phyloP scores from a whole-genome alignment of 1,139 yeast genomes.

The Hanseniaspora uvarum region DNA sequence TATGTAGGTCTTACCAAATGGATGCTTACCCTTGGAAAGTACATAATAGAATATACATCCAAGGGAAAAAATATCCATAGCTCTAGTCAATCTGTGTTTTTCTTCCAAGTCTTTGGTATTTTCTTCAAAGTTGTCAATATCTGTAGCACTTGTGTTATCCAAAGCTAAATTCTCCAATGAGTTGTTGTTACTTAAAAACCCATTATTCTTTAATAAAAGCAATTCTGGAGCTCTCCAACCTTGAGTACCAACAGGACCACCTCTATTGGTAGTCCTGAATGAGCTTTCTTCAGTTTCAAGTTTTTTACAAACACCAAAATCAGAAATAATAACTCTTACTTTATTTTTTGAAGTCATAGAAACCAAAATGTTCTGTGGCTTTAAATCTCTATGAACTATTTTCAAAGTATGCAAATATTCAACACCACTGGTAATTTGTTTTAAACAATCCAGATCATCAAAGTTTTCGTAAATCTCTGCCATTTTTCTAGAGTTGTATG shows the following conservation, averaged over 20 bases:
- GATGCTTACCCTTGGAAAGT: slow-evolving; percentile 77
- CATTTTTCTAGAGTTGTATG: slow-evolving; percentile 25
- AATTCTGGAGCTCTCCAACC: slow-evolving; percentile 99
- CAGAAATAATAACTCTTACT: slow-evolving; percentile 72
- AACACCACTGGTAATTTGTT: slow-evolving; percentile 75
- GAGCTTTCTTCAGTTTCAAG: slow-evolving; percentile 87
- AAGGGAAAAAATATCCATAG: slow-evolving; percentile 84
- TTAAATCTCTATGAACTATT: slow-evolving; percentile 89
- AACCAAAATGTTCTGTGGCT: slow-evolving; percentile 89
- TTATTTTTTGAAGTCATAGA: slow-evolving; percentile 49
- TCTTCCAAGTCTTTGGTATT: slow-evolving; percentile 34
- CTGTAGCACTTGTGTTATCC: slow-evolving; percentile 28
- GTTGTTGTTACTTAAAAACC: slow-evolving; percentile 9
- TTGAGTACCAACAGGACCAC: slow-evolving; percentile 81
- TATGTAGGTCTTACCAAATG: slow-evolving; percentile 80
- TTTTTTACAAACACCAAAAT: slow-evolving; percentile 89
- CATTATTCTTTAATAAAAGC: slow-evolving; percentile 36
- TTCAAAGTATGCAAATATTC: slow-evolving; percentile 80
- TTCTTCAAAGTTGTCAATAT: slow-evolving; percentile 32
- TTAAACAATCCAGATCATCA: slow-evolving; percentile 48
- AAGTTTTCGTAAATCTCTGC: slow-evolving; percentile 32
- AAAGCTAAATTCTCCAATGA: slow-evolving; percentile 12
- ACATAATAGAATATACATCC: slow-evolving; percentile 92
- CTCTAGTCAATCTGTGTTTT: slow-evolving; percentile 65
- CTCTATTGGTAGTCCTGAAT: slow-evolving; percentile 81